These are phyloP conservation scores for Amniculicola lignicola DNA, from an alignment of 495 filamentous ascomycete genomes.

Conservation along the genomic window DNA sequence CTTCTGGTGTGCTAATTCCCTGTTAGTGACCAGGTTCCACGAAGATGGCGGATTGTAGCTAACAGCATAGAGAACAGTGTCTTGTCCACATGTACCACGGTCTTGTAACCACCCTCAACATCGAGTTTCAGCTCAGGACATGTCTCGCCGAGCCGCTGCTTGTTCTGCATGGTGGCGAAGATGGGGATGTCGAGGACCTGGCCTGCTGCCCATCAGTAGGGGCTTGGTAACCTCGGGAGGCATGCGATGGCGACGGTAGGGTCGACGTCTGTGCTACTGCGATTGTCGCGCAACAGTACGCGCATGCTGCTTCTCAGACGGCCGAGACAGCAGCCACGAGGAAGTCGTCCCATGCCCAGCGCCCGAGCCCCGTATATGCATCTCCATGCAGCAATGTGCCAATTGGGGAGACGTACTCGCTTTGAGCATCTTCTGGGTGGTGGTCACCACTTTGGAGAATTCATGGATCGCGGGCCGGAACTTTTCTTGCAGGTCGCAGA, in stretches of 20 bases:
- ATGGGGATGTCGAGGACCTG: constrained; percentile 70
- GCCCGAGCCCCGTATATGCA: too few species aligned
- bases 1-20: constrained; percentile 39
- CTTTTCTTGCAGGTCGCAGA: constrained; percentile 95
- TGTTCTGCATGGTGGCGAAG: constrained; percentile 80
- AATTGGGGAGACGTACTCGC: constrained; percentile 42
- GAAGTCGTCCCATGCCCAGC: too few species aligned
- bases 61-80: constrained; percentile 81
- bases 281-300: not conserved
- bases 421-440: constrained; percentile 51
- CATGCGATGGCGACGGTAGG: not conserved
- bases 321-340: too few species aligned
- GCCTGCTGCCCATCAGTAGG: constrained; percentile 35
- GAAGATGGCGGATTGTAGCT: constrained; percentile 33
- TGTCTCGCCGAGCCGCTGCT: constrained; percentile 69
- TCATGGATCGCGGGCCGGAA: constrained; percentile 80
- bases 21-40: constrained; percentile 4
- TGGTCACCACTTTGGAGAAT: constrained; percentile 67
- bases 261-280: too few species aligned
- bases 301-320: too few species aligned
- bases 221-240: constrained; percentile 2
- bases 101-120: constrained; percentile 40
- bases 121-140: constrained; percentile 63
- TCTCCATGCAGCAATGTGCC: too few species aligned
- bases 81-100: constrained; percentile 69